phyloP scores from a whole-genome alignment of 192 early-diverging fungal genomes.

The Umbelopsis ramanniana region DNA sequence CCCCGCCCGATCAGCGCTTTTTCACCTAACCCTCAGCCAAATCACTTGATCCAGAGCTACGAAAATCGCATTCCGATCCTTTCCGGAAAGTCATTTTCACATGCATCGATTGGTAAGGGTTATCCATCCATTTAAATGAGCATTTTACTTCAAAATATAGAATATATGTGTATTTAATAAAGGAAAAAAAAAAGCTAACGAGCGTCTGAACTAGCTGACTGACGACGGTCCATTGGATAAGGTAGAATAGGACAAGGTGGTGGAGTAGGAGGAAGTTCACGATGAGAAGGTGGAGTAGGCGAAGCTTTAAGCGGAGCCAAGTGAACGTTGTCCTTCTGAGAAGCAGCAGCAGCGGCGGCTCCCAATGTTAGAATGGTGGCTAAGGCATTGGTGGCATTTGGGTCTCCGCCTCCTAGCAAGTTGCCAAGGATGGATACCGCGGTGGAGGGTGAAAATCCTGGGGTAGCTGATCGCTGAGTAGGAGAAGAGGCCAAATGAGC shows the following conservation, averaged over 20 bases:
- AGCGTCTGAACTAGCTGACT: constrained; percentile 8
- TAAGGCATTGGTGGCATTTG: constrained; percentile 22
- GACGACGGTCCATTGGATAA: constrained; percentile 18
- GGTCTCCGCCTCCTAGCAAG: constrained; percentile 12
- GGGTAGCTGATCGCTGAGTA: not conserved
- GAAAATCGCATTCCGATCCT: constrained; percentile 9
- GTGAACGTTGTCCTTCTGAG: constrained; percentile 22
- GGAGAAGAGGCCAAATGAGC: not conserved
- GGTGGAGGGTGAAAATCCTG: not conserved
- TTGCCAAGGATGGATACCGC: not conserved
- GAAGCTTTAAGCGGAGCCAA: constrained; percentile 21
- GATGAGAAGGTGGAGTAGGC: constrained; percentile 8
- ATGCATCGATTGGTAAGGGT: not conserved
- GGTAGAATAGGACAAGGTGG: constrained; percentile 19
- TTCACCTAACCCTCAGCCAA: not conserved
- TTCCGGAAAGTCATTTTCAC: not conserved
- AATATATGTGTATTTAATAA: not conserved
- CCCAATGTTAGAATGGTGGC: constrained; percentile 30
- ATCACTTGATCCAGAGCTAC: not conserved
- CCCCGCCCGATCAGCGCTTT: not conserved
- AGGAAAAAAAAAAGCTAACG: constrained; percentile 2
- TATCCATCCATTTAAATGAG: too few relatives aligned
- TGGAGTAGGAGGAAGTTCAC: constrained; percentile 18
- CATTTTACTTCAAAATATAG: too few relatives aligned
- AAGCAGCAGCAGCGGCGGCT: constrained; percentile 24